Evolutionary conservation across 805 yeast species (phyloP), one percentile per base, ranked within the genome.

Genomic region (Torulaspora quercuum): DNA sequence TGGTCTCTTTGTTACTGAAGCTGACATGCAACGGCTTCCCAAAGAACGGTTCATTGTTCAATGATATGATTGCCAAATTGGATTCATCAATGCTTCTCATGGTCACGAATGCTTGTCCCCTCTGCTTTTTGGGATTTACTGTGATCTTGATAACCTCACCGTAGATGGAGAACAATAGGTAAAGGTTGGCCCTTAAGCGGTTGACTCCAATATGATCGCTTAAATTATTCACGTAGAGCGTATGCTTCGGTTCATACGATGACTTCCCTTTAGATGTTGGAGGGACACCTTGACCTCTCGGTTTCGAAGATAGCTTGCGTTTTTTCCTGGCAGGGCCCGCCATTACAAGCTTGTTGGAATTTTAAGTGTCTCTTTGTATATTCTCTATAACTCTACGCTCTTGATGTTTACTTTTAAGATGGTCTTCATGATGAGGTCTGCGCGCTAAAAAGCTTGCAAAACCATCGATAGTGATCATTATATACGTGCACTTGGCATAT

Each of bases 51-150:
- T 68, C 70, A 2, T 66, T 65, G 31, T 79, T 70, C 8, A 77
- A 51, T 4, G 70, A 57, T 24, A 68, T 63, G 43, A 72, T 32
- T 0, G 86, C 85, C 30, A 64, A 33, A 8, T 69, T 63, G 0
- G 88, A 79, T 27, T 71, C 73, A 13, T 68, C 69, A 1, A 64
- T 40, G 15, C 70, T 68, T 21, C 72, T 66, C 45, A 78, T 68
- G 1, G 73, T 63, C 2, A 82, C 57, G 63, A 80, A 82, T 0
- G 87, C 88, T 51, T 80, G 86, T 0, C 87, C 88, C 38, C 84
- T 64, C 45, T 69, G 59, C 39, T 64, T 69, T 37, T 66, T 66
- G 23, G 67, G 55, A 35, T 68, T 65, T 16, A 71, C 53, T 31
- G 67, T 57, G 7, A 83, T 66, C 7, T 73, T 71, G 4, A 81